Conservation (phyloP, 2,329 filamentous ascomycete genomes). For the Claviceps africana region DNA sequence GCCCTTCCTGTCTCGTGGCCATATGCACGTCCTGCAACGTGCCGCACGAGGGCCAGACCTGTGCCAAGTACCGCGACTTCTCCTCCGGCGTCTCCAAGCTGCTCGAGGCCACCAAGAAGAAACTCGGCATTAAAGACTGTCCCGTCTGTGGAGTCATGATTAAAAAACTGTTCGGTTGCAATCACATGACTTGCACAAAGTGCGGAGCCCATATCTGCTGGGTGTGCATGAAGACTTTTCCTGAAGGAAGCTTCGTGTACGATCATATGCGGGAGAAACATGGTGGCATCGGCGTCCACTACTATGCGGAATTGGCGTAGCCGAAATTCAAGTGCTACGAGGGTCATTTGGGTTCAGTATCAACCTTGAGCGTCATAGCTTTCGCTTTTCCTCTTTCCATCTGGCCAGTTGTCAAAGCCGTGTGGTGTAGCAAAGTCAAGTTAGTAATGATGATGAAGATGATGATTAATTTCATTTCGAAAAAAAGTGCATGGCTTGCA, state of each 20-base stretch:
- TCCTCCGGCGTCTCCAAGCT: conserved; percentile 13
- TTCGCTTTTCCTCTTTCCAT: no score
- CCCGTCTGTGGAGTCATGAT: conserved; percentile 25
- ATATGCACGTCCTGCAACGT: conserved; percentile 23
- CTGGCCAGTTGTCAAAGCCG: no score
- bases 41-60: conserved; percentile 20
- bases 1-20: conserved; percentile 20
- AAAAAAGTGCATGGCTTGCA: no score
- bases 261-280: conserved; percentile 11
- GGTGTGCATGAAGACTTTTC: conserved; percentile 27
- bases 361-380: no score
- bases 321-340: no score
- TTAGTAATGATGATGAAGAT: no score
- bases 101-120: conserved; percentile 17
- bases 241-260: conserved; percentile 10
- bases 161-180: conserved; percentile 30
- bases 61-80: conserved; percentile 18
- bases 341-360: no score
- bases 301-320: neutral
- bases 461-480: no score
- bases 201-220: conserved; percentile 34
- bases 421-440: no score
- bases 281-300: neutral
- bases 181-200: conserved; percentile 28
- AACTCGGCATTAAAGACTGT: conserved; percentile 26